These are phyloP conservation scores for Aspergillus bertholletiae DNA, from an alignment of 495 filamentous ascomycete genomes.

Conservation along the genomic window DNA sequence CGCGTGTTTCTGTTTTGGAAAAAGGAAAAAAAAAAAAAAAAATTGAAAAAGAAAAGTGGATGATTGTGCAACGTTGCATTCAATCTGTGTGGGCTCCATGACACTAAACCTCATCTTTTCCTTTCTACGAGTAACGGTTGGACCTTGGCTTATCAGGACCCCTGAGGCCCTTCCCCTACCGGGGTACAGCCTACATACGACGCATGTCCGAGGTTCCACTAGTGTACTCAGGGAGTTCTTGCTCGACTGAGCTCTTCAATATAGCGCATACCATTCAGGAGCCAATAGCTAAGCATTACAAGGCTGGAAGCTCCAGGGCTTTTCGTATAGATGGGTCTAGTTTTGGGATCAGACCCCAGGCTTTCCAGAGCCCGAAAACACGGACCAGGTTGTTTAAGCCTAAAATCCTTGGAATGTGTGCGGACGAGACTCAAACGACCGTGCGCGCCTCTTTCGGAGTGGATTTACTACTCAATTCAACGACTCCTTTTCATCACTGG, in stretches of 20 bases:
- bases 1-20: conserved; percentile 2
- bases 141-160: not conserved
- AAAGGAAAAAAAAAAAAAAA: too few relatives aligned
- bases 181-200: not conserved
- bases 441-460: not conserved
- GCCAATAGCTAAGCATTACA: not conserved
- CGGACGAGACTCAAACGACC: conserved; percentile 1
- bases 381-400: not conserved
- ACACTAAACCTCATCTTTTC: conserved; percentile 9
- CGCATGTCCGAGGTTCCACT: not conserved
- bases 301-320: not conserved
- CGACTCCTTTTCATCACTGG: conserved; percentile 5
- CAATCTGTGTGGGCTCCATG: conserved; percentile 18
- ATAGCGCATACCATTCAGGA: not conserved
- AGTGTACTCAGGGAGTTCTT: not conserved
- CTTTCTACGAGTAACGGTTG: conserved; percentile 1
- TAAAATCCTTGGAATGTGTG: not conserved
- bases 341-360: not conserved
- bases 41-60: too few relatives aligned
- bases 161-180: not conserved
- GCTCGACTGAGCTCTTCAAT: not conserved
- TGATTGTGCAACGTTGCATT: conserved; percentile 17
- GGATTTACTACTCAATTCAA: conserved; percentile 7
- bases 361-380: not conserved
- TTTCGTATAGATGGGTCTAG: not conserved